Conservation (phyloP, 1,284 basidiomycete genomes). For the Melampsora abietis-canadensis region DNA sequence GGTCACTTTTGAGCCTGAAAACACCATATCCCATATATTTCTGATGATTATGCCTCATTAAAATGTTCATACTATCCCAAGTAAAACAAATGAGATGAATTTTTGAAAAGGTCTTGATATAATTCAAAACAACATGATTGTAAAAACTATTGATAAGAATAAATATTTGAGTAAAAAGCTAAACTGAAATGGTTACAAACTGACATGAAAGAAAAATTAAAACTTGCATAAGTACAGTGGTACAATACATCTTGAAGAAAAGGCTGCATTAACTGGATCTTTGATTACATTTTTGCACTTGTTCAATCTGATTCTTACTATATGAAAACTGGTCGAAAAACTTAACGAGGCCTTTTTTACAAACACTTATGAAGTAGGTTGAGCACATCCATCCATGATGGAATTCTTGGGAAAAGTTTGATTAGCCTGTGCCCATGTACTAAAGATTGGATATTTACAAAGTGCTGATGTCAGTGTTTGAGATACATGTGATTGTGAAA, state of each 20-base stretch:
- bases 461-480: neutral
- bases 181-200: neutral
- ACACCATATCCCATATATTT: no score
- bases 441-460: neutral
- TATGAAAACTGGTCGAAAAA: neutral
- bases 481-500: neutral
- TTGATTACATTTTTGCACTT: neutral
- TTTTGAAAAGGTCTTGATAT: no score
- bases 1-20: no score
- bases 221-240: neutral
- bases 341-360: neutral
- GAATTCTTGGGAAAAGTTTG: slow-evolving; percentile 34
- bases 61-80: no score
- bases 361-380: slow-evolving; percentile 16
- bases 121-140: no score
- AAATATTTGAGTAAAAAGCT: no score
- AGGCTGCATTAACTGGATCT: neutral
- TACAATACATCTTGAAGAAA: neutral
- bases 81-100: no score
- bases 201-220: neutral
- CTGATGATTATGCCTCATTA: no score
- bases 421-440: slow-evolving; percentile 38
- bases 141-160: no score
- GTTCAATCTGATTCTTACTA: neutral
- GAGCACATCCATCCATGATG: slow-evolving; percentile 36